These are phyloP conservation scores for Apiotrichum montevideense DNA, from an alignment of 1,284 basidiomycete species.

Conservation along the genomic window DNA sequence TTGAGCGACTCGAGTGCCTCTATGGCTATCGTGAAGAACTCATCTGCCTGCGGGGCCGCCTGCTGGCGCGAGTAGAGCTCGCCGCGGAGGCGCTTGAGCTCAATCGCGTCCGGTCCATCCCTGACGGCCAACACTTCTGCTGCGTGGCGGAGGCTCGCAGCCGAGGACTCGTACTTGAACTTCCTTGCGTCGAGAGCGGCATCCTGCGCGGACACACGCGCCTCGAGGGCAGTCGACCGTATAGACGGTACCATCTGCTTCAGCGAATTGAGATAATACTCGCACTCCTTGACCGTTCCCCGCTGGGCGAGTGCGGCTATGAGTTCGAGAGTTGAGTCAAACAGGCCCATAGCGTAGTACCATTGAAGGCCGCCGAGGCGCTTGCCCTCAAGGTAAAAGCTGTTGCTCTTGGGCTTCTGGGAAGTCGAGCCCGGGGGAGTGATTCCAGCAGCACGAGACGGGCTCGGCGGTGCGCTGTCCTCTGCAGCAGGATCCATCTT, in stretches of 20 bases:
- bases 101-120: constrained; percentile 54
- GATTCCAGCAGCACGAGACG: too few species aligned
- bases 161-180: constrained; percentile 55
- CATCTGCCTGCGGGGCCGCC: constrained; percentile 52
- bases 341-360: constrained; percentile 61
- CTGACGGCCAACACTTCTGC: constrained; percentile 29
- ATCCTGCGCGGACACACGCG: constrained; percentile 59
- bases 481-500: too few species aligned
- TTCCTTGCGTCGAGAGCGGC: constrained; percentile 64
- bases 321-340: constrained; percentile 60
- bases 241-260: constrained; percentile 61
- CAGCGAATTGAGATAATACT: constrained; percentile 72
- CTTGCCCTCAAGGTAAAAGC: constrained; percentile 24
- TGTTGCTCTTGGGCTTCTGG: not conserved
- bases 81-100: constrained; percentile 59
- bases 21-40: constrained; percentile 43
- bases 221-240: constrained; percentile 59
- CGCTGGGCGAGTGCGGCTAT: constrained; percentile 59
- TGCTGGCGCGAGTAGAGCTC: constrained; percentile 46
- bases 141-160: constrained; percentile 54
- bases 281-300: constrained; percentile 72
- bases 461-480: too few species aligned
- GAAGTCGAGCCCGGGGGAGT: too few species aligned
- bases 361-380: constrained; percentile 62
- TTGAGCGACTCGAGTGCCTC: constrained; percentile 33